A percentile compares a stretch with the other conserved stretches of the same genome.
phyloP scores from a whole-genome alignment of 2,329 filamentous ascomycete genomes.

The Beauveria scarabaeidicola region DNA sequence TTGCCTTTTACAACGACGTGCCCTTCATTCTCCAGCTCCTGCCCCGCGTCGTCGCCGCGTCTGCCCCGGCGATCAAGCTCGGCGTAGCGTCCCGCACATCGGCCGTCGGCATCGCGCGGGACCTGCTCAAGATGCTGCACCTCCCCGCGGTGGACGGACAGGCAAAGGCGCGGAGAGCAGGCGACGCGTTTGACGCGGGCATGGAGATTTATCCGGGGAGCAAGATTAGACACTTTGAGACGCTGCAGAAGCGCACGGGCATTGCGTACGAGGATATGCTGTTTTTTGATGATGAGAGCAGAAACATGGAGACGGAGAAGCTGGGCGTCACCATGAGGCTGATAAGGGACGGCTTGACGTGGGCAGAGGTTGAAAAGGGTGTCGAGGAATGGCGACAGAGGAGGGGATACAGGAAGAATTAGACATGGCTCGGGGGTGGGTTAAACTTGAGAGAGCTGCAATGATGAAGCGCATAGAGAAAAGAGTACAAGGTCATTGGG shows the following conservation, averaged over 20 bases:
- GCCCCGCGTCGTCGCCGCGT: slow-evolving; percentile 21
- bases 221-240: slow-evolving; percentile 80
- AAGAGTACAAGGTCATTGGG: neutral
- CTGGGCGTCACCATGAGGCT: slow-evolving; percentile 80
- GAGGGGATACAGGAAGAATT: slow-evolving; percentile 37
- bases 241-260: slow-evolving; percentile 61
- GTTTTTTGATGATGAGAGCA: slow-evolving; percentile 88
- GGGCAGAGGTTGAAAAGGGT: slow-evolving; percentile 69
- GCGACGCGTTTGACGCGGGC: slow-evolving; percentile 52
- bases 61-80: slow-evolving; percentile 34
- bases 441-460: no score
- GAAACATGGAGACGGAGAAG: slow-evolving; percentile 73
- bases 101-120: slow-evolving; percentile 69
- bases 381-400: slow-evolving; percentile 73
- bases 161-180: slow-evolving; percentile 33
- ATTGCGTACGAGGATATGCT: slow-evolving; percentile 76
- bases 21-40: slow-evolving; percentile 58
- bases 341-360: slow-evolving; percentile 69
- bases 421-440: neutral
- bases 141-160: slow-evolving; percentile 25
- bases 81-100: slow-evolving; percentile 74
- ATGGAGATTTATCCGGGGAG: slow-evolving; percentile 64
- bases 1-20: slow-evolving; percentile 63
- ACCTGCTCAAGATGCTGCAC: slow-evolving; percentile 70
- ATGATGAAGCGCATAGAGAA: neutral